Evolutionary conservation across 2,329 filamentous ascomycete genomes (phyloP).

Genomic region (Pyricularia grisea): DNA sequence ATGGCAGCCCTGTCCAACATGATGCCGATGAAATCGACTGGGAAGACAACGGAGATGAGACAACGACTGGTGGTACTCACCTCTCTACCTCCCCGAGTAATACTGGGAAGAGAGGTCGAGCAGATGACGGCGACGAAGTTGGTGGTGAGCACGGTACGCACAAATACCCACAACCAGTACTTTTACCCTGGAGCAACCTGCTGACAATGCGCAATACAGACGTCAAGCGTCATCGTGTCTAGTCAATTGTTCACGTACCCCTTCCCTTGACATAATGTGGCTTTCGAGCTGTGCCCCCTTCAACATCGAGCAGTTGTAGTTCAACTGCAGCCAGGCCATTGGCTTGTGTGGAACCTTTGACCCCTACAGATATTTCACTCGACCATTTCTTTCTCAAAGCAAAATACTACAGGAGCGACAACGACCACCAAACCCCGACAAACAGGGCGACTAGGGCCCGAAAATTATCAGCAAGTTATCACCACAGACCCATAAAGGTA

Average conservation of each 20-base stretch:
- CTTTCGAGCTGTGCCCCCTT: neutral
- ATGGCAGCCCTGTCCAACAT: neutral
- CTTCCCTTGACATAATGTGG: neutral
- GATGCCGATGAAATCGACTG: constrained; percentile 24
- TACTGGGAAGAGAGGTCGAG: constrained; percentile 21
- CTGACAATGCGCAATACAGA: constrained; percentile 22
- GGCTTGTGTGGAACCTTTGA: neutral
- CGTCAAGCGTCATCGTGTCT: constrained; percentile 41
- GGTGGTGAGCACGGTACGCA: constrained; percentile 24
- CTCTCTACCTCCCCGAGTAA: constrained; percentile 14
- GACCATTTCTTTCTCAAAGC: neutral
- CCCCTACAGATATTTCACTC: neutral
- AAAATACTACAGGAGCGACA: neutral
- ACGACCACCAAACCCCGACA: neutral
- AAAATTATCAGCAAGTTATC: neutral
- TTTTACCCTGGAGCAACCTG: neutral
- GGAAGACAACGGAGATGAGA: constrained; percentile 25
- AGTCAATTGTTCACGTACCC: neutral
- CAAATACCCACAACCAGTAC: neutral
- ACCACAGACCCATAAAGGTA: neutral
- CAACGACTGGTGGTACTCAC: constrained; percentile 11
- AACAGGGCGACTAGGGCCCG: neutral
- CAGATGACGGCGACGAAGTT: constrained; percentile 23
- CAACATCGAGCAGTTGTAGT: neutral
- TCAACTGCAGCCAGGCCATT: neutral